These are phyloP conservation scores for Daldinia caldariorum DNA, from an alignment of 495 filamentous ascomycete genomes.

Conservation along the genomic window DNA sequence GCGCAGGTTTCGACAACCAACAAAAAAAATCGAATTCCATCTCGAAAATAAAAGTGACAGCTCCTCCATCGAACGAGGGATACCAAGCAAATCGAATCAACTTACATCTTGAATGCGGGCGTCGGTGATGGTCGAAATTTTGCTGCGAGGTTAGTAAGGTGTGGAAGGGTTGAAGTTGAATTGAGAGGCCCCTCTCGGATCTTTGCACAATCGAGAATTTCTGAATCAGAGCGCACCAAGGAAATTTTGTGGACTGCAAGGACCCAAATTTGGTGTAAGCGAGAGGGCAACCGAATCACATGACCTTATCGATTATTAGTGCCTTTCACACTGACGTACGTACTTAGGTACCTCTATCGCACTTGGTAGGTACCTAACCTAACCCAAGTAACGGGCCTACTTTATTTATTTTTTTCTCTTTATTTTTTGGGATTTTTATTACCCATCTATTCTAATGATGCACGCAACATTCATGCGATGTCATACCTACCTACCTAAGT, in stretches of 20 bases:
- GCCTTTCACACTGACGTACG: not conserved
- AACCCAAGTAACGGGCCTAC: no score
- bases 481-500: no score
- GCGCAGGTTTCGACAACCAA: conserved; percentile 3
- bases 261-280: conserved; percentile 48
- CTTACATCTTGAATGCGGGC: conserved; percentile 52
- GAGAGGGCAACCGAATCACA: conserved; percentile 44
- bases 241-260: conserved; percentile 44
- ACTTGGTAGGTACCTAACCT: no score
- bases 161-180: conserved; percentile 44
- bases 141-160: conserved; percentile 49
- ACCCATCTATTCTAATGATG: no score
- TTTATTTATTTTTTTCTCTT: no score
- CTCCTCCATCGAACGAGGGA: conserved; percentile 4
- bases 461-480: no score
- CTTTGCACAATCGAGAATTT: conserved; percentile 43
- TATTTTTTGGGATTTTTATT: no score
- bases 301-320: conserved; percentile 35
- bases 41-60: not conserved
- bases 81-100: conserved; percentile 9
- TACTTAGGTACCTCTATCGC: no score
- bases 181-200: conserved; percentile 38
- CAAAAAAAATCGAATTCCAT: conserved; percentile 20
- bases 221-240: conserved; percentile 25
- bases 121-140: conserved; percentile 45